These are phyloP conservation scores for Cucumis melo DNA, from an alignment of 306 rosid genomes.

Conservation along the genomic window DNA sequence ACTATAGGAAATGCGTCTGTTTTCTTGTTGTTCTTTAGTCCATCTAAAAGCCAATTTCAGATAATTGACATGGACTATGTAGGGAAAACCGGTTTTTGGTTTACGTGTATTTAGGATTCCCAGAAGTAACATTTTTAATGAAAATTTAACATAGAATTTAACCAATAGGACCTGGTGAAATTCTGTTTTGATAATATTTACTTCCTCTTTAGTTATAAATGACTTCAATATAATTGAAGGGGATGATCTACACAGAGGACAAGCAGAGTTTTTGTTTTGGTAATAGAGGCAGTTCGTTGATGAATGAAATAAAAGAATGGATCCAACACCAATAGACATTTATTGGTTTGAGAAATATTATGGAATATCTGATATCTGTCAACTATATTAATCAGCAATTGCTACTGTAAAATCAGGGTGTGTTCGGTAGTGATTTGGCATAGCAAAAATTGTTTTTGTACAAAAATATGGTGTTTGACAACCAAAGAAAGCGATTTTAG, in stretches of 20 bases:
- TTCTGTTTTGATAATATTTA: neutral
- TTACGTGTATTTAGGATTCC: neutral
- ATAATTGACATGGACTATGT: neutral
- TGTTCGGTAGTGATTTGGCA: no score
- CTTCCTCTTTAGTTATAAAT: neutral
- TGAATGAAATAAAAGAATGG: no score
- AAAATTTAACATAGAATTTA: neutral
- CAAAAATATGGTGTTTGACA: no score
- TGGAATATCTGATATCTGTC: neutral
- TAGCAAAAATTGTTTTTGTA: no score
- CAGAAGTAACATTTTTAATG: neutral
- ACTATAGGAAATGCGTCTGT: neutral
- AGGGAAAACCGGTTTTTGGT: neutral
- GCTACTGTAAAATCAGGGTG: neutral
- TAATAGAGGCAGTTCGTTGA: no score
- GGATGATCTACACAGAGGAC: neutral
- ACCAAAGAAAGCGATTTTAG: no score
- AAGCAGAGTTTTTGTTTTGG: neutral
- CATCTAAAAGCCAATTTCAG: neutral
- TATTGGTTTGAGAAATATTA: neutral
- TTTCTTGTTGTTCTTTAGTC: neutral
- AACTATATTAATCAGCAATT: neutral
- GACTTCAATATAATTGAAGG: neutral
- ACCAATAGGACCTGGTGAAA: neutral
- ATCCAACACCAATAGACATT: neutral